Percentiles rank a stretch among this genome's conserved stretches.
Evolutionary conservation across 768 basidiomycete species (phyloP).

Genomic region (Mycena rosella): DNA sequence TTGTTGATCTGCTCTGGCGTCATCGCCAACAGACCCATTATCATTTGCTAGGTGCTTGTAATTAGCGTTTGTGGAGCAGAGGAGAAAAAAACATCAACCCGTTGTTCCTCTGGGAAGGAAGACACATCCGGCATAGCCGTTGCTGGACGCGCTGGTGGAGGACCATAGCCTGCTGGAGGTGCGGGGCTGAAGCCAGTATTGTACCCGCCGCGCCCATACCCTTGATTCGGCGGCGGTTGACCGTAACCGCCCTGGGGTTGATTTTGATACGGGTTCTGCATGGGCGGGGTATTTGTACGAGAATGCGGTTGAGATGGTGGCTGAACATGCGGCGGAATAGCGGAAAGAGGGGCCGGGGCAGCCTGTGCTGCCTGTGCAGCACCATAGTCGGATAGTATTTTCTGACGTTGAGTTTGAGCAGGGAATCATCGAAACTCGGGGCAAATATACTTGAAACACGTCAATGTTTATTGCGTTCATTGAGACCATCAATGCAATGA

Average conservation of each 20-base stretch:
- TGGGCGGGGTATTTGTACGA: slow-evolving; percentile 46
- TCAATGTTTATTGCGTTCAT: slow-evolving; percentile 82
- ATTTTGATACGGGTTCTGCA: slow-evolving; percentile 27
- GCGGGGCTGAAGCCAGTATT: slow-evolving; percentile 27
- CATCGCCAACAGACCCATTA: slow-evolving; percentile 85
- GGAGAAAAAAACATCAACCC: slow-evolving; percentile 27
- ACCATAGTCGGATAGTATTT: slow-evolving; percentile 72
- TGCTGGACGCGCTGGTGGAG: slow-evolving; percentile 28
- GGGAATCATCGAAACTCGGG: not conserved
- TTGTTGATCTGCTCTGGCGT: slow-evolving; percentile 86
- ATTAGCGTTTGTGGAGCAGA: slow-evolving; percentile 30
- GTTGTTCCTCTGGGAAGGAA: slow-evolving; percentile 34
- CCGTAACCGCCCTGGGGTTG: slow-evolving; percentile 39
- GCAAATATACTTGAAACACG: slow-evolving; percentile 71
- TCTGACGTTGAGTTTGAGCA: slow-evolving; percentile 50
- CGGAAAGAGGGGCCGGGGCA: slow-evolving; percentile 52
- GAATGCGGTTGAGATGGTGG: slow-evolving; percentile 48
- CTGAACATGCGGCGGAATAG: slow-evolving; percentile 63
- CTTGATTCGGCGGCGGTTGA: slow-evolving; percentile 26
- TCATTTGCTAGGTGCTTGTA: slow-evolving; percentile 68
- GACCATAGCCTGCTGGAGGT: slow-evolving; percentile 21
- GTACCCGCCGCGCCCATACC: slow-evolving; percentile 35
- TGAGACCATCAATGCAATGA: slow-evolving; percentile 83
- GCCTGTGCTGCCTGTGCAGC: slow-evolving; percentile 44
- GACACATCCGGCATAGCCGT: slow-evolving; percentile 22